Base-by-base conservation (phyloP, 1,139 yeast species). In the Debaryomycetaceae sp. region DNA sequence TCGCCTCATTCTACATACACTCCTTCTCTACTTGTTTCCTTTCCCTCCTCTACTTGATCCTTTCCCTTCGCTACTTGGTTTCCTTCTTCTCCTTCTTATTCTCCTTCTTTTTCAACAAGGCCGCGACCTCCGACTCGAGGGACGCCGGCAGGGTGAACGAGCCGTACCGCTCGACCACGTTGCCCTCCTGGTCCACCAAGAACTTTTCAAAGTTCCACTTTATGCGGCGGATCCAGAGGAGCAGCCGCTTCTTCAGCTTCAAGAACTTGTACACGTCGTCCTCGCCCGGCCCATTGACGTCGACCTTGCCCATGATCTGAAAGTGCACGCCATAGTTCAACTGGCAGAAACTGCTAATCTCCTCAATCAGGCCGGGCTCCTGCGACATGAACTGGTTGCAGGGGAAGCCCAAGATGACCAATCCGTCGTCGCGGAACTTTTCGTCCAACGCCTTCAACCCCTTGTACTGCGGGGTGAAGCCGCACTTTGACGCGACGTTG, bases 401-500 rank as follows among this genome's bases (percentile, higher is more conserved):
- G 42, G 98, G 98, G 75, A 90, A 90, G 3, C 95, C 98, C 31
- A 90, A 48, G 39, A 90, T 72, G 32, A 68, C 82, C 23, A 90
- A 67, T 16, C 87, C 93, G 49, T 79, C 51, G 41, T 72, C 87
- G 36, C 70, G 66, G 60, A 80, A 83, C 53, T 81, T 77, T 47
- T 81, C 66, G 68, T 87, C 77, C 38, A 90, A 62, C 40, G 68
- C 79, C 61, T 90, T 95, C 35, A 90, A 68, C 37, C 78, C 96
- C 45, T 56, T 56, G 45, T 66, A 65, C 60, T 87, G 92, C 49
- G 92, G 96, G 36, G 85, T 80, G 44, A 83, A 79, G 44, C 83
- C 82, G 35, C 90, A 83, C 62, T 83, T 87, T 51, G 87, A 83
- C 40, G 96, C 90, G 24, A 95, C 97, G 53, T 90, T 90, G 41